Evolutionary conservation across 352 stramenopile species (phyloP), one percentile per base, ranked within the genome.

Genomic region (Phytophthora lateralis): DNA sequence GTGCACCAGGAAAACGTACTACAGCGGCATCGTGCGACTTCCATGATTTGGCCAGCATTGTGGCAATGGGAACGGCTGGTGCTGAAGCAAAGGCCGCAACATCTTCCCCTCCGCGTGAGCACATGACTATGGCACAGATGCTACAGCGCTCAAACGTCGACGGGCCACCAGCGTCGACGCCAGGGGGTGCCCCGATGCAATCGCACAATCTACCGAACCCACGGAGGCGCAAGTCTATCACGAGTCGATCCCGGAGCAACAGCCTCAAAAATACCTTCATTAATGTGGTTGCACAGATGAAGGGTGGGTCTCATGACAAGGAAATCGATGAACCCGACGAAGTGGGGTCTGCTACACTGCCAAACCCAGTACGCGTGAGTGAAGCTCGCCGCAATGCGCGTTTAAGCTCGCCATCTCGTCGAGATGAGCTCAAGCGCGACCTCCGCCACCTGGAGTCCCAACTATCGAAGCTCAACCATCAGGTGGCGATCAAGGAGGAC

Each of bases 401-500:
- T 39, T 66, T 59, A 45, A 65, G 39, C 32, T 77, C 69, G 12
- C 69, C 69, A n/a, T 71, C 69, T 42, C 55, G 65, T n/a, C 75
- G 73, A 30, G 80, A 92, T n/a, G 50, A 62, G 18, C 45, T 90
- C 20, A 89, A 89, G 42, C 66, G 69, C 4, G 81, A 84, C 26
- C 49, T 90, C 11, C 80, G 76, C 34, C 63, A 75, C 1, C 65
- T 93, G 10, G 84, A 93, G 42, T 76, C 77, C 4, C 78, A 89
- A 35, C 51, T 90, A 2, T 71, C 72, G 1, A 86, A 80, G 43
- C 66, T 93, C 21, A 83, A 89, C 52, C 70, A 80, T 26, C 78
- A 93, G 61, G 78, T 93, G 1, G 57, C 58, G 4, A 51, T 80
- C 12, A 93, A 93, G 32, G 84, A 91, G 55, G 75, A 87, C 15